phyloP scores from a whole-genome alignment of 768 basidiomycete species.

The Tricholoma hemisulphureum region DNA sequence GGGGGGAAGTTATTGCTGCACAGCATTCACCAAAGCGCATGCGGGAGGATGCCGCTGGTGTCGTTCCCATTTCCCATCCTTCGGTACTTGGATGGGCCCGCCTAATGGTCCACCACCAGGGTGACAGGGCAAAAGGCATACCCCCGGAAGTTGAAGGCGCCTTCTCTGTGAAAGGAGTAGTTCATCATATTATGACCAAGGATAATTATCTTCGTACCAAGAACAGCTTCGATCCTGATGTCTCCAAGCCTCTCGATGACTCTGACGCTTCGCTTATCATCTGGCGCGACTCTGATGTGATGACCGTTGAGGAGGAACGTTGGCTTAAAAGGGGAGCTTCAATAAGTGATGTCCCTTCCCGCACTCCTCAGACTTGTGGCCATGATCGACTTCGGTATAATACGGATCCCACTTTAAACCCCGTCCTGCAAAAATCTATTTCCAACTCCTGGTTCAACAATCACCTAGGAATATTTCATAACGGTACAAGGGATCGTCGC shows the following conservation, averaged over 20 bases:
- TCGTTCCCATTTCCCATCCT: slow-evolving; percentile 41
- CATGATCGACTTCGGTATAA: slow-evolving; percentile 75
- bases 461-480: slow-evolving; percentile 35
- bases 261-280: slow-evolving; percentile 61
- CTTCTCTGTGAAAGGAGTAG: slow-evolving; percentile 65
- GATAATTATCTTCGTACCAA: slow-evolving; percentile 69
- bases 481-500: slow-evolving; percentile 40
- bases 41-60: slow-evolving; percentile 62
- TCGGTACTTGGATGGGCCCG: slow-evolving; percentile 73
- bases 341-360: slow-evolving; percentile 18
- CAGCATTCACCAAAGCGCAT: slow-evolving; percentile 51
- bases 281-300: slow-evolving; percentile 72
- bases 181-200: slow-evolving; percentile 68
- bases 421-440: slow-evolving; percentile 40
- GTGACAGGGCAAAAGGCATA: slow-evolving; percentile 43
- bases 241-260: slow-evolving; percentile 36
- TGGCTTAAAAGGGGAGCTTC: slow-evolving; percentile 28
- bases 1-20: slow-evolving; percentile 72
- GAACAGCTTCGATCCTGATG: slow-evolving; percentile 54
- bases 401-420: slow-evolving; percentile 51
- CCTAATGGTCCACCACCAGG: slow-evolving; percentile 68
- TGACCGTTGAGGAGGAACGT: slow-evolving; percentile 51
- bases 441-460: slow-evolving; percentile 41
- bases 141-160: slow-evolving; percentile 72
- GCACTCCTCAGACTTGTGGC: slow-evolving; percentile 50